Base-by-base conservation (phyloP, 1,139 yeast species). In the Kurtzmaniella quercitrusa region DNA sequence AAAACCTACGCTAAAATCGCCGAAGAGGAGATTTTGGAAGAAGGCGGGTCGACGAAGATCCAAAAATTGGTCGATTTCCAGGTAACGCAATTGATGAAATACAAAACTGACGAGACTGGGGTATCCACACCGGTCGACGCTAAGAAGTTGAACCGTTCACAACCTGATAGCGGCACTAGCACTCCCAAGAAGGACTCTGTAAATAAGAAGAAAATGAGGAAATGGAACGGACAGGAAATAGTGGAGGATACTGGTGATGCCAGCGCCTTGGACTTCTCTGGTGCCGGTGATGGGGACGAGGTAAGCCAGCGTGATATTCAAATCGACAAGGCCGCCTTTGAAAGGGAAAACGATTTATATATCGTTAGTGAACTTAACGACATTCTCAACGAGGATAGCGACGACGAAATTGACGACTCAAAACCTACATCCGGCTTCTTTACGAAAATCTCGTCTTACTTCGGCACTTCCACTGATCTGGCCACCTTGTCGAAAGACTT, bases 301-400 rank as follows among this genome's bases (percentile, higher is more conserved):
- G 68, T 73, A 21, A 1, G 85, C 83, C 16, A 31, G 16, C 16
- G 18, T n/a, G 18, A 16, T 31, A 44, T 62, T 40, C 48, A 55
- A 29, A 58, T 65, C 10, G 71, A 70, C 47, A 49, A 59, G 18
- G 49, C 60, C 17, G 73, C 73, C 5, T 73, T 72, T 46, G 60
- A 60, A 16, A 59, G 58, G 43, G 68, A 72, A 40, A 65, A 71
- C 47, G 73, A 72, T 40, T 56, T 73, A 55, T 73, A 71, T 5
- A 60, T 73, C 42, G 71, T 73, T 36, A 65, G 66, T 45, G 78
- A 73, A 47, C 61, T 73, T 43, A 67, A 70, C 44, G 73, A 70
- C 14, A 68, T 73, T 12, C 61, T 72, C 45, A 66, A 58, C 24
- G 67, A 60, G n/a, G 60, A 61, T 10, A 69, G 63, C 27, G 67